Evolutionary conservation across 2,329 filamentous ascomycete genomes (phyloP), one percentile per base, ranked within the genome.

Genomic region (Beauveria sp.): DNA sequence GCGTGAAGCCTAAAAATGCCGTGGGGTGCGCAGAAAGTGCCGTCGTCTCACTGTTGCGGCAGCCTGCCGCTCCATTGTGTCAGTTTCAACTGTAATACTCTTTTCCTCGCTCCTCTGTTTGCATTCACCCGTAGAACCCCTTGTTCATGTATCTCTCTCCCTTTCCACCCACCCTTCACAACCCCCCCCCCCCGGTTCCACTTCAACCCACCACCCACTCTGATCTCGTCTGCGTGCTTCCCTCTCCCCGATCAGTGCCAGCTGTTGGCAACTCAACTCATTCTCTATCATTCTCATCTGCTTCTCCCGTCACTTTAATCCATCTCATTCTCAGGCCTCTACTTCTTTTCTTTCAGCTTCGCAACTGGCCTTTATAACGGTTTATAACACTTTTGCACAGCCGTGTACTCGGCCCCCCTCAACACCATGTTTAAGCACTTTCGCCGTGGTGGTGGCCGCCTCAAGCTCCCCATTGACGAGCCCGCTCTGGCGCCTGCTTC

Each of bases 401-500:
- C 52, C 40, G 52, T 14, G 52, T 43, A 26, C 8, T 56, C 42
- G 40, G 42, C 55, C 9, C 26, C 3, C n/a, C 10, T 9, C n/a
- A 26, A 22, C 30, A 38, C 58, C 40, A 60, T 60, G 58, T 60
- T 60, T 47, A 52, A 54, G 38, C 58, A 60, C 28, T 60, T 60
- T 53, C 49, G 58, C 47, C 58, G 58, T 46, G 58, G 58, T 26
- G 26, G 58, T 9, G 49, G 58, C 40, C 58, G 58, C 40, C 28
- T 60, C 28, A 42, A 24, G 40, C 58, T 60, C 6, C 58, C 58
- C 22, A 46, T 60, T n/a, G 58, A 60, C 50, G 58, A 60, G 26
- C 49, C 58, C n/a, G 49, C 49, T 20, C 58, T 53, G 5, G 40
- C 42, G 7, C 20, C 40, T 7, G 42, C 49, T 26, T 40, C 45